These are phyloP conservation scores for Chalaropsis ovoidea DNA, from an alignment of 2,329 filamentous ascomycete species.

Conservation along the genomic window DNA sequence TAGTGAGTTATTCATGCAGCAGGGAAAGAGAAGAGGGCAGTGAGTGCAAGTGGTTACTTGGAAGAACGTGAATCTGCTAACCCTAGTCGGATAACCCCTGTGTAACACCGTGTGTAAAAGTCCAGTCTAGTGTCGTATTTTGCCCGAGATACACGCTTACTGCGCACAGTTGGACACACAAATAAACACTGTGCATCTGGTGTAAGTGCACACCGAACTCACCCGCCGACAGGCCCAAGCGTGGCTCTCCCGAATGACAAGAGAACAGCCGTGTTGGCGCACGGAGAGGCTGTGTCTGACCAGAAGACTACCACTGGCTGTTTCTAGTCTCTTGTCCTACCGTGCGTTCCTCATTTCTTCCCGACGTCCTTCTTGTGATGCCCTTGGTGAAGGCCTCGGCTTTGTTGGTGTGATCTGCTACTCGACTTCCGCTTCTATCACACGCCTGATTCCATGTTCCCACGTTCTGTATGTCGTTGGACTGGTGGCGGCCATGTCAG, in stretches of 20 bases:
- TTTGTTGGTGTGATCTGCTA: background rate
- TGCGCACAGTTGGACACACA: background rate
- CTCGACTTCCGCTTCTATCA: conserved; percentile 1
- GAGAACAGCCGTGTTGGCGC: background rate
- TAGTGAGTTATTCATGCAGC: background rate
- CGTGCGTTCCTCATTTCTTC: background rate
- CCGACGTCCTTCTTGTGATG: background rate
- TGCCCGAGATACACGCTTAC: background rate
- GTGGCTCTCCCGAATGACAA: background rate
- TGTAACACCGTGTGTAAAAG: background rate
- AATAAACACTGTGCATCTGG: background rate
- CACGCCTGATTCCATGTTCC: background rate
- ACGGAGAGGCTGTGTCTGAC: background rate
- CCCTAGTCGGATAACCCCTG: background rate
- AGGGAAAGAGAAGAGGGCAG: background rate
- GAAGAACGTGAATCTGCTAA: background rate
- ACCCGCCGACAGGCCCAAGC: background rate
- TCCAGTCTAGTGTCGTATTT: too few species aligned
- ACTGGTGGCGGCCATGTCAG: background rate
- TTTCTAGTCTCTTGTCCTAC: background rate
- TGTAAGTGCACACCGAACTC: background rate
- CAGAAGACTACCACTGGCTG: background rate
- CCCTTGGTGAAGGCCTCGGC: background rate
- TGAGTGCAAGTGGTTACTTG: background rate
- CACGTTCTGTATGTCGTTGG: background rate